phyloP scores from a whole-genome alignment of 805 yeast species.

The Zygosaccharomyces bailii region DNA sequence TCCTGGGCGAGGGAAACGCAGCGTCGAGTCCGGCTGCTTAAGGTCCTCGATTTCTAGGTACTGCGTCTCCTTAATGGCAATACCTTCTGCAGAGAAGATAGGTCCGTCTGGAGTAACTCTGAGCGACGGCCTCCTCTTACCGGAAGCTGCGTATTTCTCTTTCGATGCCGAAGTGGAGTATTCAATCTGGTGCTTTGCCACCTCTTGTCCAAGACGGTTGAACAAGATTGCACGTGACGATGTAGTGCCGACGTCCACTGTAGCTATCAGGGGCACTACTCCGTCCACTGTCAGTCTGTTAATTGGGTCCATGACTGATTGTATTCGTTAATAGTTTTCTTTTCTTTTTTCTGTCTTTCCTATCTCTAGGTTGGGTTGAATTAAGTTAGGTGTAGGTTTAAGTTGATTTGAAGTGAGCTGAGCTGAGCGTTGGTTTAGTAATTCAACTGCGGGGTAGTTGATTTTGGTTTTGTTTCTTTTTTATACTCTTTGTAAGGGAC shows the following conservation, averaged over 20 bases:
- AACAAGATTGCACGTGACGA: slow-evolving; percentile 86
- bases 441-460: too few relatives aligned
- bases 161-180: slow-evolving; percentile 70
- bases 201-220: slow-evolving; percentile 65
- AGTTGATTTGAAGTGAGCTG: too few relatives aligned
- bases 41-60: slow-evolving; percentile 61
- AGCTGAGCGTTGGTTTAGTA: too few relatives aligned
- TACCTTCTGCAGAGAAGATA: slow-evolving; percentile 71
- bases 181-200: slow-evolving; percentile 88
- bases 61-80: slow-evolving; percentile 58
- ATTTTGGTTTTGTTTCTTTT: too few relatives aligned
- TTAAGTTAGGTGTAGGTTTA: too few relatives aligned
- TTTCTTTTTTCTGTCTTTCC: background rate
- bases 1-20: slow-evolving; percentile 74
- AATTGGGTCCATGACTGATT: background rate
- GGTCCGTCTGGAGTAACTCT: slow-evolving; percentile 36
- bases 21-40: slow-evolving; percentile 49
- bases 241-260: slow-evolving; percentile 89
- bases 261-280: slow-evolving; percentile 48
- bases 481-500: too few relatives aligned
- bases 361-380: too few relatives aligned
- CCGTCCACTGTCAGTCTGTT: slow-evolving; percentile 15
- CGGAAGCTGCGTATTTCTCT: slow-evolving; percentile 44
- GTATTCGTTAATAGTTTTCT: background rate
- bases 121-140: slow-evolving; percentile 44